Base-by-base conservation (phyloP, 2,329 filamentous ascomycete genomes). In the Colletotrichum musae region DNA sequence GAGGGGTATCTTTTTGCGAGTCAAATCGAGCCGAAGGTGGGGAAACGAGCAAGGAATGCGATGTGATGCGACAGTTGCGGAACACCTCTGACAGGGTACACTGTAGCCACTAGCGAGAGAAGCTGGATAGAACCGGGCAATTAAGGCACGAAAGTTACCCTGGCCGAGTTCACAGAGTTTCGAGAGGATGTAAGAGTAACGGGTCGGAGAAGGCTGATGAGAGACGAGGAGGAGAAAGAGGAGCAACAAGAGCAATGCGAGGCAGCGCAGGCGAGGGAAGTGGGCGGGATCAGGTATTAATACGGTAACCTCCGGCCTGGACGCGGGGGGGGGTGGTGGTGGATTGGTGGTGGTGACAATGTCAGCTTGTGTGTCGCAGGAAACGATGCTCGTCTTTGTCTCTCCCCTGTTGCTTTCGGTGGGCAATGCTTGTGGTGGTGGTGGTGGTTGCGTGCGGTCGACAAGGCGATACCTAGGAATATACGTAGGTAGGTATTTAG, bases 31-130 rank as follows among this genome's bases (percentile, higher is more conserved):
- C 58, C 64, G 52, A 65, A 71, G 61, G 70, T 66, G 65, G 67
- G 67, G 68, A 71, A 70, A 58, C 53, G 47, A 68, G 58, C 67
- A 70, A 65, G 67, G 67, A 70, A 65, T 65, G 41, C 62, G 50
- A 71, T 67, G 67, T 58, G 62, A 70, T 70, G 63, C 67, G 70
- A 67, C 67, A 70, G 48, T 61, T 68, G 58, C 67, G 67, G 62
- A 67, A 70, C 67, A 66, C 2, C 32, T 36, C 32, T 36, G 67
- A 70, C 63, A 60, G 61, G 67, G 63, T 36, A 36, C 32, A 10
- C 32, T 36, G 32, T 57, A 61, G 21, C 21, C 21, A 24, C 21
- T 24, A 24, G 67, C 51, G 62, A 66, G 62, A 53, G 64, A 12
- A 43, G 47, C 32, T 36, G 32, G 32, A 9, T 10, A 36, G 32